phyloP scores from a whole-genome alignment of 306 rosid species.

The Aeschynomene evenia region DNA sequence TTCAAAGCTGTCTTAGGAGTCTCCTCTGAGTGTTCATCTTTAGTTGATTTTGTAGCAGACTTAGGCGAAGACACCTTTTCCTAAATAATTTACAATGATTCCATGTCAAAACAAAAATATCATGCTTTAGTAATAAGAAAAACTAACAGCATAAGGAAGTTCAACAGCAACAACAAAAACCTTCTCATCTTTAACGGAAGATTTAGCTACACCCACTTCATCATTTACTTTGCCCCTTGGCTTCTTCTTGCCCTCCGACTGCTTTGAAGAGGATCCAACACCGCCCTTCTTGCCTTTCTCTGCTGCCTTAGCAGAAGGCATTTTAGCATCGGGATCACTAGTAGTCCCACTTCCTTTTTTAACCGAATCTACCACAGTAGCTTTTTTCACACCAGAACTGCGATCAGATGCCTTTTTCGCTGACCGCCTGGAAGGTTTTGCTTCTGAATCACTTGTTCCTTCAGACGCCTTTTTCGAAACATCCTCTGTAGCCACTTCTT shows the following conservation, averaged over 20 bases:
- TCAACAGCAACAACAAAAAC: constrained; percentile 37
- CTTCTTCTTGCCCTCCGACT: constrained; percentile 54
- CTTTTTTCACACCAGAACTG: constrained; percentile 43
- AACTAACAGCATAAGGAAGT: constrained; percentile 4
- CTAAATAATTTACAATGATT: constrained; percentile 38
- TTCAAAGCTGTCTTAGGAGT: constrained; percentile 60
- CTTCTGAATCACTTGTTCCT: constrained; percentile 60
- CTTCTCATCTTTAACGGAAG: constrained; percentile 52
- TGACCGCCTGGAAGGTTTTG: constrained; percentile 40
- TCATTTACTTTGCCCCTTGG: constrained; percentile 47
- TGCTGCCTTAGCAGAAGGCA: constrained; percentile 47
- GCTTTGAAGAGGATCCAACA: constrained; percentile 46
- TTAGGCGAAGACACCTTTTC: constrained; percentile 48
- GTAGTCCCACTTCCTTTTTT: constrained; percentile 47
- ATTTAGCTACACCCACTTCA: constrained; percentile 43
- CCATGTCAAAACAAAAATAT: background rate
- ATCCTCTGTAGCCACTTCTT: constrained; percentile 48
- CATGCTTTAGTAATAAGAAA: background rate
- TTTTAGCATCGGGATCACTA: constrained; percentile 52
- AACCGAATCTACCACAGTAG: constrained; percentile 36
- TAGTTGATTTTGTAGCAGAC: constrained; percentile 47
- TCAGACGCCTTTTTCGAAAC: constrained; percentile 51
- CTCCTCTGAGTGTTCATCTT: constrained; percentile 48
- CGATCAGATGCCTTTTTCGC: constrained; percentile 45
- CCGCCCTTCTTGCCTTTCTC: constrained; percentile 44